phyloP scores from a whole-genome alignment of 2,329 filamentous ascomycete species.

The Fusarium robinianum region DNA sequence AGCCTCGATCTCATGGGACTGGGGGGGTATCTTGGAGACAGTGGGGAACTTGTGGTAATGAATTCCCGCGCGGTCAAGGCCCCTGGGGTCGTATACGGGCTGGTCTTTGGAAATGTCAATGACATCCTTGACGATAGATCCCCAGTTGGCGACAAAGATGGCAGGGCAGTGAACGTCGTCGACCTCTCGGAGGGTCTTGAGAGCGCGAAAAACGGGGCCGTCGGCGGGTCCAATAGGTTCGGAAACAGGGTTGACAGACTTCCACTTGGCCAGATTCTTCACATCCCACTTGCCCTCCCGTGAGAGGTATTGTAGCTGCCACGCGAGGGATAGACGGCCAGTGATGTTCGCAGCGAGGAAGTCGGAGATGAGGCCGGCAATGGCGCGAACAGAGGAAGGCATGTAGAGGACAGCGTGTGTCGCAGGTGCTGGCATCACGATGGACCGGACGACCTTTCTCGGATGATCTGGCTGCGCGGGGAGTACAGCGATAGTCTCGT shows the following conservation, averaged over 20 bases:
- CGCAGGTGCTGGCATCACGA: conserved; percentile 74
- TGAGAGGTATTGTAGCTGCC: conserved; percentile 88
- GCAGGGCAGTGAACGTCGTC: conserved; percentile 81
- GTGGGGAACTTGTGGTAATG: conserved; percentile 88
- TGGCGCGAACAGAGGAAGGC: conserved; percentile 71
- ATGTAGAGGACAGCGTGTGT: conserved; percentile 85
- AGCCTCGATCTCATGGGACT: conserved; percentile 54
- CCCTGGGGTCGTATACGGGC: conserved; percentile 82
- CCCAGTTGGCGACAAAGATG: conserved; percentile 71
- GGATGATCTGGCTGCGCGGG: conserved; percentile 56
- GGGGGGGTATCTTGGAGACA: conserved; percentile 86
- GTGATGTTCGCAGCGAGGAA: conserved; percentile 80
- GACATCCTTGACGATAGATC: conserved; percentile 70
- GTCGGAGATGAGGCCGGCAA: conserved; percentile 80
- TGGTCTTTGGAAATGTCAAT: conserved; percentile 91
- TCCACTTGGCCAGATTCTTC: conserved; percentile 94
- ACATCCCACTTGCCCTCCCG: conserved; percentile 97
- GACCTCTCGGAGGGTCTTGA: conserved; percentile 91
- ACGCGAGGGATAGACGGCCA: conserved; percentile 76
- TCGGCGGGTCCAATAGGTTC: conserved; percentile 65
- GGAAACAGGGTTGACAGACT: conserved; percentile 76
- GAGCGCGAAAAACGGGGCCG: conserved; percentile 74
- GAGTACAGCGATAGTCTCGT: conserved; percentile 48
- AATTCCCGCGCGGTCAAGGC: conserved; percentile 67
- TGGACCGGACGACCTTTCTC: conserved; percentile 64